These are phyloP conservation scores for Pestalotiopsis sp. DNA, from an alignment of 2,329 filamentous ascomycete genomes.

Conservation along the genomic window DNA sequence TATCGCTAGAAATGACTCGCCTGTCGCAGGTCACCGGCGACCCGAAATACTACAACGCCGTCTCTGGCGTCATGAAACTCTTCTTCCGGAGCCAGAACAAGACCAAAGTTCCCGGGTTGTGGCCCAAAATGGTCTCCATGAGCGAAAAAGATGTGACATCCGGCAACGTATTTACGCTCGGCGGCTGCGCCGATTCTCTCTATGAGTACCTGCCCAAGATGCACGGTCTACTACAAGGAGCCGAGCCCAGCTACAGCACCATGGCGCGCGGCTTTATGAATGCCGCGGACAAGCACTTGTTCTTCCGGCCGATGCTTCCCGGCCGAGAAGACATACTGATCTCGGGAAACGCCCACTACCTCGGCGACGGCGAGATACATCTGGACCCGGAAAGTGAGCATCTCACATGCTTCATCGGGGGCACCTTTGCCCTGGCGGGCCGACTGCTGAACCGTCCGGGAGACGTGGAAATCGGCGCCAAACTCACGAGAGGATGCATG, in stretches of 20 bases:
- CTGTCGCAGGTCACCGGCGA: conserved; percentile 73
- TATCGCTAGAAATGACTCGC: conserved; percentile 72
- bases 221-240: conserved; percentile 65
- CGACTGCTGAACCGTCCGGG: conserved; percentile 56
- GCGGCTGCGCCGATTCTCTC: conserved; percentile 38
- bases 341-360: conserved; percentile 51
- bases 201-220: conserved; percentile 64
- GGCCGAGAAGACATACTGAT: conserved; percentile 60
- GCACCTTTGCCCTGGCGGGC: conserved; percentile 68
- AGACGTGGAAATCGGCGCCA: conserved; percentile 56
- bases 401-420: conserved; percentile 69
- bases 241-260: conserved; percentile 36
- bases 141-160: conserved; percentile 44
- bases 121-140: conserved; percentile 67
- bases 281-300: conserved; percentile 59
- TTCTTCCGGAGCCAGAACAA: conserved; percentile 65
- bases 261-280: conserved; percentile 50
- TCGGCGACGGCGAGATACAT: conserved; percentile 23
- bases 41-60: conserved; percentile 72
- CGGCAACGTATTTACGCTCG: conserved; percentile 35
- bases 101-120: conserved; percentile 70
- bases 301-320: conserved; percentile 66
- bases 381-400: conserved; percentile 50
- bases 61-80: conserved; percentile 66
- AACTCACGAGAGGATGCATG: conserved; percentile 63